Evolutionary conservation across 1,284 basidiomycete species (phyloP).

Genomic region (Cutaneotrichosporon sp.): DNA sequence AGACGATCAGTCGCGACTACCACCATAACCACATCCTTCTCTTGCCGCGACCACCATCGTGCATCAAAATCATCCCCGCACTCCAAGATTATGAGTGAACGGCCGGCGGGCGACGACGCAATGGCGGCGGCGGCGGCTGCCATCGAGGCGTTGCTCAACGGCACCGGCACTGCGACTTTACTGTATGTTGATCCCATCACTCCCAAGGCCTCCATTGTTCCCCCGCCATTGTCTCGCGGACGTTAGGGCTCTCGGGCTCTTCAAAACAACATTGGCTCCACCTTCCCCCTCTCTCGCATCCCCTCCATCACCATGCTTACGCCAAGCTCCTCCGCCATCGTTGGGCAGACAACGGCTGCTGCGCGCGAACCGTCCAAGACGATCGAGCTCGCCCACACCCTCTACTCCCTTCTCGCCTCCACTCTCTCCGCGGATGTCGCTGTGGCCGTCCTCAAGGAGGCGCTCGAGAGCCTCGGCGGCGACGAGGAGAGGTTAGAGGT

Average conservation of each 20-base stretch:
- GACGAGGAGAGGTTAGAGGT: slow-evolving; percentile 2
- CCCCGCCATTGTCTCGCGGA: neutral
- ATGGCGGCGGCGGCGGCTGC: neutral
- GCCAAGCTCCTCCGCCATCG: slow-evolving; percentile 1
- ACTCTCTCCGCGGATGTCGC: slow-evolving; percentile 2
- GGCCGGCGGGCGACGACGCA: slow-evolving; percentile 1
- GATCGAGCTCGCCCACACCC: slow-evolving; percentile 4
- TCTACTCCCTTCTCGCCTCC: slow-evolving; percentile 4
- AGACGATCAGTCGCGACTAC: slow-evolving; percentile 1
- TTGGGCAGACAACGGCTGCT: neutral
- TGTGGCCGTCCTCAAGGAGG: slow-evolving; percentile 1
- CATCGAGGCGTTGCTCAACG: neutral
- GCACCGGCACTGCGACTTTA: neutral
- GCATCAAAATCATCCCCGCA: neutral
- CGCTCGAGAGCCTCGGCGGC: neutral
- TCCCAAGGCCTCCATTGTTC: neutral
- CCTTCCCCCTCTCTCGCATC: neutral
- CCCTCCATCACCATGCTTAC: neutral
- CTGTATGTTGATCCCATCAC: neutral
- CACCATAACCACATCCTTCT: neutral
- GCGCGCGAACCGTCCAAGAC: neutral
- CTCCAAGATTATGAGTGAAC: neutral
- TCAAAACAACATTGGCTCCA: too few relatives aligned
- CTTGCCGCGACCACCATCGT: neutral
- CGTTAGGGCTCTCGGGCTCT: neutral